These are phyloP conservation scores for Shiraia bambusicola DNA, from an alignment of 2,329 filamentous ascomycete species.

Conservation along the genomic window DNA sequence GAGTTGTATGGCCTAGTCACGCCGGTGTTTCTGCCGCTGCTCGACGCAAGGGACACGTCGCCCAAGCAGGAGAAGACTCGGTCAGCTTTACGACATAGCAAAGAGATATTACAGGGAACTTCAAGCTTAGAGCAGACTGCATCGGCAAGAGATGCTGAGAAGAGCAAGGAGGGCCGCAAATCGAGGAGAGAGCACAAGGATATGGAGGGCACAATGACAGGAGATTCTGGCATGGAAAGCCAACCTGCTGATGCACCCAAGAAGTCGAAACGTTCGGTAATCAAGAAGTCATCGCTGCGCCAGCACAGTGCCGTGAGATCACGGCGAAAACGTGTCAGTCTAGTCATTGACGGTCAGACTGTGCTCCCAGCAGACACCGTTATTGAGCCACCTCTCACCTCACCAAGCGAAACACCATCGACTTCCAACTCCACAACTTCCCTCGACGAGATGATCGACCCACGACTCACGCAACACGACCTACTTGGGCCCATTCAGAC, in stretches of 20 bases:
- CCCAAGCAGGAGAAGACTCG: conserved; percentile 28
- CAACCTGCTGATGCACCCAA: conserved; percentile 18
- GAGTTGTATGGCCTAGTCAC: conserved; percentile 42
- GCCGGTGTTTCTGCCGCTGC: conserved; percentile 40
- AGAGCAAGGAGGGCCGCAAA: conserved; percentile 20
- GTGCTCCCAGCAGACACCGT: conserved; percentile 41
- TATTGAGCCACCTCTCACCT: conserved; percentile 26
- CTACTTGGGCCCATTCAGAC: conserved; percentile 9
- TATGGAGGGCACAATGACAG: conserved; percentile 13
- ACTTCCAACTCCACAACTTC: conserved; percentile 34
- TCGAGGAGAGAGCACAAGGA: conserved; percentile 19
- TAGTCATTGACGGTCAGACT: conserved; percentile 43
- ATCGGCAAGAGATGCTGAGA: conserved; percentile 25
- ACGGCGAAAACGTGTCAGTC: conserved; percentile 39
- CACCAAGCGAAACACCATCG: conserved; percentile 33
- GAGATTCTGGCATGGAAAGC: conserved; percentile 12
- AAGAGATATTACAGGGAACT: conserved; percentile 12
- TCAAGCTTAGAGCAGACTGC: conserved; percentile 10
- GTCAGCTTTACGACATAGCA: conserved; percentile 9
- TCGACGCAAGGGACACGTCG: conserved; percentile 33
- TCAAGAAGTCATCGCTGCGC: conserved; percentile 39
- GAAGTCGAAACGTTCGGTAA: conserved; percentile 30
- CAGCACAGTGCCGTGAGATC: conserved; percentile 23
- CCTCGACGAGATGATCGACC: conserved; percentile 38
- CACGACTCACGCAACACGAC: conserved; percentile 24